Base-by-base conservation (phyloP, 2,329 filamentous ascomycete genomes). In the Colletotrichum abscissum region DNA sequence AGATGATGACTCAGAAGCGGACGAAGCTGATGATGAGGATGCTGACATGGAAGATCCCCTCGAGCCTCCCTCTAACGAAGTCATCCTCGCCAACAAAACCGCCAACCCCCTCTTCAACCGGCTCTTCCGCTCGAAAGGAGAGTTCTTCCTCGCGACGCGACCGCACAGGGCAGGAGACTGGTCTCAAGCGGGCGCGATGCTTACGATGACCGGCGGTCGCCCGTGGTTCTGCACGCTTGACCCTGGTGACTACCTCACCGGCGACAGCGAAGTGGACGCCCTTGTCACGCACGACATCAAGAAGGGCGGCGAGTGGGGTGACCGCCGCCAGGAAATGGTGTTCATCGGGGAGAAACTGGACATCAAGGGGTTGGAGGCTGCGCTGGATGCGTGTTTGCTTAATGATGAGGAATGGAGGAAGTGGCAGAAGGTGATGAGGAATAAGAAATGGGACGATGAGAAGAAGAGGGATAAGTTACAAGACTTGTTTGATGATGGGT, bases 311-410 rank as follows among this genome's bases (percentile, higher is more conserved):
- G 86, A 89, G 72, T 94, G 92, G 91, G 92, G 91, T 0, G 92
- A 94, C 76, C 86, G 92, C 1, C 85, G 92, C 2, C 92, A 94
- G 78, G 92, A 94, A 79, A 79, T 94, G 7, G 92, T 94, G 3
- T 93, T 94, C 73, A 94, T 95, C 70, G 92, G 92, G 0, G 91
- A 94, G 80, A 86, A 86, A 5, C 84, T 94, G 16, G 86, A 93
- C 63, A 78, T 85, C 1, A 78, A 79, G 5, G 85, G 83, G 0
- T 82, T 94, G 19, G 88, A 86, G 28, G 81, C 80, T 5, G 79
- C 87, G 42, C 79, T 94, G 4, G 90, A 94, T 76, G 81, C 79
- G 2, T 94, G 92, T 76, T 79, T 94, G 28, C 79, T 94, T 3
- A 86, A 86, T n/a, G 88, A 92, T 26, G 79, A 79, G 0, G 92